Base-by-base conservation (phyloP, 2,329 filamentous ascomycete species). In the Hypoxylon sp. region DNA sequence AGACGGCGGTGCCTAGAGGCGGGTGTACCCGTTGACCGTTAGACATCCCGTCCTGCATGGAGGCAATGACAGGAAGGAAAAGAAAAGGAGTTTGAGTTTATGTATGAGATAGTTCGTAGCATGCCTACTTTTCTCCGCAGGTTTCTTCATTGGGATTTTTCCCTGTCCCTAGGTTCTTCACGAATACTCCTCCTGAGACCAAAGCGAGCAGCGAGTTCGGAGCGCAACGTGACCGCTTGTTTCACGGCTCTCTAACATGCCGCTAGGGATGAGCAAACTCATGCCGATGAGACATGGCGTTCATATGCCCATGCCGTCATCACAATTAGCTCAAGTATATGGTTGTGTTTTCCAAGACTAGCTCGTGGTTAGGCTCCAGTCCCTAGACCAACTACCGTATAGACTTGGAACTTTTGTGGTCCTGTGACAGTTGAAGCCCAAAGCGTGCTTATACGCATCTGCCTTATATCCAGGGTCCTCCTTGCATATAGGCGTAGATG, bases 11-110 rank as follows among this genome's bases (percentile, higher is more conserved):
- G 56, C 14, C 22, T 44, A 31, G 22, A n/a, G 1, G 22, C 57
- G 60, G 65, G 65, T 61, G 10, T 33, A 61, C 60, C 65, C 65
- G 65, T 64, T 40, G 30, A 46, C 65, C 55, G 50, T 64, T 64
- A 51, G 40, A 65, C 35, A 11, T 49, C 48, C 46, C 49, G 42
- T 54, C 56, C n/a, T 35, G 22, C 22, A 35, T 31, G 17, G 11
- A 22, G 42, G 50, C 50, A 35, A 30, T 25, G 42, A 22, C 27
- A 40, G 31, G 44, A 37, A 42, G 49, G 30, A 37, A 30, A 30
- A 20, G 30, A 48, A 50, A 11, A 35, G 13, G 33, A 30, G 1
- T 22, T 35, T 8, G 22, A 13, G 30, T 37, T 31, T 27, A 35
- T 14, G 17, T 17, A 25, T 42, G 20, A 37, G 33, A 17, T n/a